A percentile compares a stretch with the other conserved stretches of the same genome.
These are phyloP conservation scores for Blastobotrys petasosporus DNA, from an alignment of 1,139 yeast genomes.

Conservation along the genomic window DNA sequence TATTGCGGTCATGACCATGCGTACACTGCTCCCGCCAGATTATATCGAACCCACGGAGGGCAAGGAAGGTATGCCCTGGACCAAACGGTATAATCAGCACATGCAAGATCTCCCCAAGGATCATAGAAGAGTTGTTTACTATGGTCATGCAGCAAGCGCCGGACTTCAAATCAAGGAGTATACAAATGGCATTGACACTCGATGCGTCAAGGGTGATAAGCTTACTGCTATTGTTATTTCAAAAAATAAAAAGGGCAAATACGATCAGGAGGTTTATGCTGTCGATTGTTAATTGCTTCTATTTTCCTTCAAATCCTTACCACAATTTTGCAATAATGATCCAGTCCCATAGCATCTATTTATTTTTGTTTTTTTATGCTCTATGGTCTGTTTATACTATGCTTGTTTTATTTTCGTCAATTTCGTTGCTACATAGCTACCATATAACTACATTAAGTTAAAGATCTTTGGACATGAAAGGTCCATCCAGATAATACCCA, in stretches of 20 bases:
- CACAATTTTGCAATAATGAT: too few relatives aligned
- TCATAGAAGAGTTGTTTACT: constrained; percentile 53
- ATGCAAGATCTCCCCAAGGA: constrained; percentile 37
- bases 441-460: constrained; percentile 11
- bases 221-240: constrained; percentile 58
- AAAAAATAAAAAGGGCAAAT: constrained; percentile 27
- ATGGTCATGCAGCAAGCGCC: constrained; percentile 84
- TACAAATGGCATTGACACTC: constrained; percentile 76
- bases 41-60: constrained; percentile 49
- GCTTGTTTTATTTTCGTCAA: too few relatives aligned
- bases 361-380: not conserved
- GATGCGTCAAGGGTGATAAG: constrained; percentile 70
- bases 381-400: not conserved
- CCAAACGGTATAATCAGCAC: constrained; percentile 52
- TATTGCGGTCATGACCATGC: constrained; percentile 53
- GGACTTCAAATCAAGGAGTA: constrained; percentile 63
- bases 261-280: constrained; percentile 28
- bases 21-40: constrained; percentile 54
- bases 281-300: constrained; percentile 19
- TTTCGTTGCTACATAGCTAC: too few relatives aligned
- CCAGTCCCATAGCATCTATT: not conserved
- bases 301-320: too few relatives aligned
- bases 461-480: constrained; percentile 77
- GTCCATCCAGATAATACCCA: constrained; percentile 92
- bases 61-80: constrained; percentile 53